phyloP scores from a whole-genome alignment of 164 flowering plant genomes.

The Chimonanthus praecox region DNA sequence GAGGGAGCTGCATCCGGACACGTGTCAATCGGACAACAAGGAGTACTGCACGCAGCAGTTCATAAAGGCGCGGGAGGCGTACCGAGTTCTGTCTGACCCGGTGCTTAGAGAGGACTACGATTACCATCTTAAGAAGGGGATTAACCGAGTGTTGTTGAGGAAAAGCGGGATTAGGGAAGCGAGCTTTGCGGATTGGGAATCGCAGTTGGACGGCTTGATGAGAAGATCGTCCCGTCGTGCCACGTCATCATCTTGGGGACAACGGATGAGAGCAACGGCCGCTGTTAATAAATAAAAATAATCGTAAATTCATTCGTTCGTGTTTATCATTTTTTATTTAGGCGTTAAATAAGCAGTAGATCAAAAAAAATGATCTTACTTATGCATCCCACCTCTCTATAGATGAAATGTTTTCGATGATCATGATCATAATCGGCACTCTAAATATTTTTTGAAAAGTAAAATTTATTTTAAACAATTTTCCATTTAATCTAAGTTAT shows the following conservation, averaged over 20 bases:
- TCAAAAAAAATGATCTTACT: not conserved
- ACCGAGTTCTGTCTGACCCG: constrained; percentile 12
- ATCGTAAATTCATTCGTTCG: too few species aligned
- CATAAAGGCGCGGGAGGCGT: constrained; percentile 12
- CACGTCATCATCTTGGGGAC: constrained; percentile 6
- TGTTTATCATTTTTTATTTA: too few species aligned
- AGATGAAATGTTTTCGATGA: too few species aligned
- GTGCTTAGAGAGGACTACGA: constrained; percentile 12
- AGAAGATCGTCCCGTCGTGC: not conserved
- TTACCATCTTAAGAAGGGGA: constrained; percentile 1
- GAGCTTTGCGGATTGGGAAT: constrained; percentile 12
- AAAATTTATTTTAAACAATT: too few species aligned
- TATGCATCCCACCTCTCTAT: too few species aligned
- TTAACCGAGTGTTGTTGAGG: not conserved
- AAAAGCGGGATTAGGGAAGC: not conserved
- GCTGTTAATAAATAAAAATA: not conserved
- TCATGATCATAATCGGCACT: too few species aligned
- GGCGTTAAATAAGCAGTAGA: not conserved
- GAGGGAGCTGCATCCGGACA: constrained; percentile 11
- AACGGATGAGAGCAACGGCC: constrained; percentile 1
- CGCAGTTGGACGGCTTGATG: constrained; percentile 9
- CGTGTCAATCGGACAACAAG: constrained; percentile 5
- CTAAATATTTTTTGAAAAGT: too few species aligned
- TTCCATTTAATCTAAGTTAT: too few species aligned
- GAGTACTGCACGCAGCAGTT: constrained; percentile 3